These are phyloP conservation scores for Solanum etuberosum DNA, from an alignment of 257 asterid genomes.

Conservation along the genomic window DNA sequence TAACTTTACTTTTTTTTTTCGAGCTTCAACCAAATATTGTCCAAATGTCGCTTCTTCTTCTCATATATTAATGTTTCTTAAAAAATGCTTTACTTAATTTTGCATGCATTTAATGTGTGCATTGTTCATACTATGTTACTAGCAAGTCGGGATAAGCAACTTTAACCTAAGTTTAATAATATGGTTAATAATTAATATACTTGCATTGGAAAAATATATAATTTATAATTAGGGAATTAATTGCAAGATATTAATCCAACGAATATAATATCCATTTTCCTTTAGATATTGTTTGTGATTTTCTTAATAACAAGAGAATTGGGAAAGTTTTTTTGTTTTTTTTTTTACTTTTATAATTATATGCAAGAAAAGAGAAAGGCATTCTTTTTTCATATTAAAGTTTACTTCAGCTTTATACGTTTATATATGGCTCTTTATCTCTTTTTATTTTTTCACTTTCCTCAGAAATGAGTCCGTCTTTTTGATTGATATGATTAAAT, in stretches of 20 bases:
- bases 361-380: slow-evolving; percentile 3
- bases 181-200: neutral
- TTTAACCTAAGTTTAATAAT: neutral
- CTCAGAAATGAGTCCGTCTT: slow-evolving; percentile 24
- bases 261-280: neutral
- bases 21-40: neutral
- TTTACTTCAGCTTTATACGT: slow-evolving; percentile 47
- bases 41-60: neutral
- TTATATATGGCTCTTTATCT: slow-evolving; percentile 13
- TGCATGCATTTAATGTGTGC: slow-evolving; percentile 6
- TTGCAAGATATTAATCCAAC: neutral
- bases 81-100: neutral
- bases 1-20: neutral
- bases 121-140: neutral
- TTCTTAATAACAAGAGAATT: neutral
- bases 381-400: slow-evolving; percentile 36
- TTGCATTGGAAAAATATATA: neutral
- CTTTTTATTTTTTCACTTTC: slow-evolving; percentile 7
- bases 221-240: neutral
- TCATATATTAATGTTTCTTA: neutral
- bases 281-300: neutral
- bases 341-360: slow-evolving; percentile 1
- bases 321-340: neutral
- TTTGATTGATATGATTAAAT: slow-evolving; percentile 18
- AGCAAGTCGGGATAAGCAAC: neutral